These are phyloP conservation scores for Calonectria crousiana DNA, from an alignment of 2,329 filamentous ascomycete genomes.

Conservation along the genomic window DNA sequence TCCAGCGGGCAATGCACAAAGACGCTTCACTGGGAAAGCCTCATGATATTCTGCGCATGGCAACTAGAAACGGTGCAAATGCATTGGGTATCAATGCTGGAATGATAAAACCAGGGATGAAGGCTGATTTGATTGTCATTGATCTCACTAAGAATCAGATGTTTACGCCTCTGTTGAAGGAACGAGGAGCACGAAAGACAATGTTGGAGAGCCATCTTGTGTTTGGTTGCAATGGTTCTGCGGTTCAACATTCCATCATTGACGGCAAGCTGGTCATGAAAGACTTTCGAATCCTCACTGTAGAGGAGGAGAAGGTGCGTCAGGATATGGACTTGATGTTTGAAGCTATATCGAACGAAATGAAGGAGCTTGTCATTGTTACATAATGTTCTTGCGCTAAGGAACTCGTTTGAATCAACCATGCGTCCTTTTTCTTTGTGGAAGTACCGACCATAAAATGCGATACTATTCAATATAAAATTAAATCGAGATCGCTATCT, in stretches of 20 bases:
- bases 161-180: slow-evolving; percentile 28
- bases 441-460: not conserved
- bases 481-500: slow-evolving; percentile 6
- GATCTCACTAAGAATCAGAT: slow-evolving; percentile 28
- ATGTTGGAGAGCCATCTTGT: slow-evolving; percentile 24
- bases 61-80: slow-evolving; percentile 21
- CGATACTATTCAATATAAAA: not conserved
- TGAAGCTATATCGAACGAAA: slow-evolving; percentile 13
- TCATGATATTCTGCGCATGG: slow-evolving; percentile 24
- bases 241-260: slow-evolving; percentile 21
- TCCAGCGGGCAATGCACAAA: slow-evolving; percentile 24
- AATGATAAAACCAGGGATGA: slow-evolving; percentile 14
- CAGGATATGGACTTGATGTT: slow-evolving; percentile 22
- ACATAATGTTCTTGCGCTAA: not conserved
- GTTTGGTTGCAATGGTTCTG: slow-evolving; percentile 24
- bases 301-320: slow-evolving; percentile 15
- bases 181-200: slow-evolving; percentile 13
- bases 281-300: slow-evolving; percentile 3
- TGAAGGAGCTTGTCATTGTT: not conserved
- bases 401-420: too few species aligned
- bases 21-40: slow-evolving; percentile 24
- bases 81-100: slow-evolving; percentile 23
- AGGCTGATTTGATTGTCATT: slow-evolving; percentile 26
- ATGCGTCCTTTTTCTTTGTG: not conserved
- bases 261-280: slow-evolving; percentile 11